A percentile compares a stretch with the other conserved stretches of the same genome.
phyloP scores from a whole-genome alignment of 2,329 filamentous ascomycete species.

The Fusarium napiforme region DNA sequence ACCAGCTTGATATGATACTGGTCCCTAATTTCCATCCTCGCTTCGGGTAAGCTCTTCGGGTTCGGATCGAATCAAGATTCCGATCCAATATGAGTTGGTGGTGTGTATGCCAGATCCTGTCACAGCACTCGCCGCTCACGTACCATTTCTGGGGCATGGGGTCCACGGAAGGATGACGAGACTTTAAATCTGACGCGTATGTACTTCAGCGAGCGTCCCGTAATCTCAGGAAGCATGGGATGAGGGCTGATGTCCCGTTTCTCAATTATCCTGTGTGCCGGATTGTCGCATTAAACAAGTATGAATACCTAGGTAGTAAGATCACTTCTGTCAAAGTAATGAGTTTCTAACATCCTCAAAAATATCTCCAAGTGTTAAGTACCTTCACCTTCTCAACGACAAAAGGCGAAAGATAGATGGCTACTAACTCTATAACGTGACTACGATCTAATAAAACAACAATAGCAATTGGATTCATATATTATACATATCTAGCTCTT shows the following conservation, averaged over 20 bases:
- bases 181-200: not conserved
- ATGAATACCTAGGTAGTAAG: not conserved
- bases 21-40: conserved; percentile 14
- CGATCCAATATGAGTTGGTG: conserved; percentile 26
- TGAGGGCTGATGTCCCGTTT: not conserved
- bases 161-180: not conserved
- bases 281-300: not conserved
- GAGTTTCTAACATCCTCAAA: not conserved
- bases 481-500: not conserved
- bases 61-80: conserved; percentile 27
- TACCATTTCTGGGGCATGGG: not conserved
- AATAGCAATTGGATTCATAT: not conserved
- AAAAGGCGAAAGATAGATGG: not conserved
- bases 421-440: not conserved
- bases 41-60: conserved; percentile 24
- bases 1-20: not conserved
- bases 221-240: not conserved
- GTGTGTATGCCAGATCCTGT: conserved; percentile 1
- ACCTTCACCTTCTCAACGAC: not conserved
- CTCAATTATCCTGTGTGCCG: not conserved
- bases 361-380: not conserved
- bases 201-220: not conserved
- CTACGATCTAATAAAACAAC: not conserved
- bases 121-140: not conserved
- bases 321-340: not conserved